Base-by-base conservation (phyloP, 176 grass and related monocot genomes). In the Rhynchospora tenuis region DNA sequence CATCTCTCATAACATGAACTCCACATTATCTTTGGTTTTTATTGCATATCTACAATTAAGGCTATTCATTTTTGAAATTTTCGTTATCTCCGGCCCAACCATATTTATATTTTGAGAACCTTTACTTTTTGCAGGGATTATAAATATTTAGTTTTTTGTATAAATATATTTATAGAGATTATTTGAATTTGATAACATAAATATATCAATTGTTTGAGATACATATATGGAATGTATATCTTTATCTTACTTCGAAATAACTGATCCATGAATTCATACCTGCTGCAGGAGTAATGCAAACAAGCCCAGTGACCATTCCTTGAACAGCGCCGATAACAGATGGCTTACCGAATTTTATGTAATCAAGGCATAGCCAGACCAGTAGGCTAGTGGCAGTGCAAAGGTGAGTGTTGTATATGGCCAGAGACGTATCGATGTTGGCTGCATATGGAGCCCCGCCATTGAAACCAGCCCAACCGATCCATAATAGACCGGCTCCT, bases 381-480 rank as follows among this genome's bases (percentile, higher is more conserved):
- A 97, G 78, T 8, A 93, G 84, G 88, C 91, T 91, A 8, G 91
- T 93, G 27, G 94, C 91, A 6, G 94, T 90, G 91, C 94, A 97
- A 17, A 97, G 73, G 50, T 93, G 94, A 61, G 91, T 97, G 91
- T 97, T 93, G 71, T 91, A 62, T 79, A 97, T 56, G 46, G 94
- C 89, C 5, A 93, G 63, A 1, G 94, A 93, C 15, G 89, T 80
- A 45, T 91, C 91, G 50, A 87, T 63, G 77, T 88, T 94, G 22
- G 84, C 89, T 3, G 94, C 65, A 68, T 90, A 97, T 0, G 94
- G 89, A 7, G 88, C 94, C 6, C 89, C 94, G 10, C 94, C 94
- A 68, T 93, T 97, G 88, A 97, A 97, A 7, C 94, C 94, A 9
- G 91, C 88, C 94, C 89, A 97, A 0, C 94, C 94, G 82, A 97